Evolutionary conservation across 2,329 filamentous ascomycete species (phyloP).

Genomic region (Penicillium freii): DNA sequence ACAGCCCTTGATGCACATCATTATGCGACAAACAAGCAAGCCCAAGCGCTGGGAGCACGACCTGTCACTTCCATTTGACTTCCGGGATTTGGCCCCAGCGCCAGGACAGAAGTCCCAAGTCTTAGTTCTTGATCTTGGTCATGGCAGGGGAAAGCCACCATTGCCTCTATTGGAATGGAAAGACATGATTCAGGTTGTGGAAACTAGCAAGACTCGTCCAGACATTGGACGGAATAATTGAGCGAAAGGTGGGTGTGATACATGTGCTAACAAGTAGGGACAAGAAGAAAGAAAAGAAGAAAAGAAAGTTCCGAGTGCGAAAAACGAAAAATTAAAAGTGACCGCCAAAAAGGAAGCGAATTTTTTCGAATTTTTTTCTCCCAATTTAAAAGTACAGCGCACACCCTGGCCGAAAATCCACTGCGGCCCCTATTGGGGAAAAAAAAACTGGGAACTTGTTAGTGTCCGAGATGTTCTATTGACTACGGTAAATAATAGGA

Average conservation of each 20-base stretch:
- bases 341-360: conserved; percentile 11
- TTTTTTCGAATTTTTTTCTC: conserved; percentile 2
- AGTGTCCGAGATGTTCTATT: not conserved
- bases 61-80: conserved; percentile 12
- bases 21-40: conserved; percentile 9
- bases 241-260: not conserved
- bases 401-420: conserved; percentile 8
- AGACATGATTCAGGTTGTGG: not conserved
- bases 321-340: conserved; percentile 6
- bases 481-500: not conserved
- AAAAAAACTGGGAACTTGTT: conserved; percentile 4
- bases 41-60: conserved; percentile 1
- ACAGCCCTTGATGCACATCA: conserved; percentile 7
- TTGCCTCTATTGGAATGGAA: not conserved
- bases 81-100: conserved; percentile 3
- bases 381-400: conserved; percentile 9
- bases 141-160: conserved; percentile 4
- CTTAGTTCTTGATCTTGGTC: not conserved
- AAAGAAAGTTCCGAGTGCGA: conserved; percentile 11
- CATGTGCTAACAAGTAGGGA: conserved; percentile 1
- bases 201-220: not conserved
- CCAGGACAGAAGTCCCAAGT: conserved; percentile 2
- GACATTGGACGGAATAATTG: not conserved
- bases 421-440: conserved; percentile 3
- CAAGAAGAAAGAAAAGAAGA: conserved; percentile 8